A percentile compares a stretch with the other conserved stretches of the same genome.
Evolutionary conservation across 768 basidiomycete genomes (phyloP).

Genomic region (Lenzites betulinus): DNA sequence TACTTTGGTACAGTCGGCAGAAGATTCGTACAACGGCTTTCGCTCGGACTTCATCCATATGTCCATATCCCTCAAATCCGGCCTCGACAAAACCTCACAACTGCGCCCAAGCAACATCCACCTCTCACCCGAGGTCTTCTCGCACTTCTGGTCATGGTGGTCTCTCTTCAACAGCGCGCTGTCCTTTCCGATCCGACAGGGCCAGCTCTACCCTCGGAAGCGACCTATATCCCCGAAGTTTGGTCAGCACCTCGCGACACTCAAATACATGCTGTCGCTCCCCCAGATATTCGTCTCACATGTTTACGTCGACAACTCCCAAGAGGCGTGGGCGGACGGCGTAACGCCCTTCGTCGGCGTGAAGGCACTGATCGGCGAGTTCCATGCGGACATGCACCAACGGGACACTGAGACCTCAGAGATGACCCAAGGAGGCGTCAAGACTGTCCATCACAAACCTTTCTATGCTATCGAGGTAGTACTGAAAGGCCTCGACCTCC

Average conservation of each 20-base stretch:
- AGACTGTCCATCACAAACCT: constrained; percentile 71
- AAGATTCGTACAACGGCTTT: constrained; percentile 85
- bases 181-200: constrained; percentile 86
- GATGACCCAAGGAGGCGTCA: constrained; percentile 56
- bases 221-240: constrained; percentile 82
- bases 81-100: constrained; percentile 41
- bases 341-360: constrained; percentile 80
- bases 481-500: constrained; percentile 73
- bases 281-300: constrained; percentile 84
- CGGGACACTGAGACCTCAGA: constrained; percentile 78
- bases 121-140: constrained; percentile 79
- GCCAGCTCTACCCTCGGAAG: constrained; percentile 69
- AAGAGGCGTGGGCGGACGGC: constrained; percentile 81
- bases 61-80: constrained; percentile 80
- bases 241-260: constrained; percentile 81
- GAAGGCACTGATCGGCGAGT: constrained; percentile 78
- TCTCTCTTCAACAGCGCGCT: constrained; percentile 75
- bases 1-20: constrained; percentile 37
- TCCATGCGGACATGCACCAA: constrained; percentile 92
- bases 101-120: constrained; percentile 66
- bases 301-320: constrained; percentile 78
- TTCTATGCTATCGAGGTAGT: constrained; percentile 89
- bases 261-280: constrained; percentile 86
- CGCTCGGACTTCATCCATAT: constrained; percentile 94
- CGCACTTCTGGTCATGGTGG: constrained; percentile 95